These are phyloP conservation scores for Colletotrichum magnum DNA, from an alignment of 2,329 filamentous ascomycete genomes.

Conservation along the genomic window DNA sequence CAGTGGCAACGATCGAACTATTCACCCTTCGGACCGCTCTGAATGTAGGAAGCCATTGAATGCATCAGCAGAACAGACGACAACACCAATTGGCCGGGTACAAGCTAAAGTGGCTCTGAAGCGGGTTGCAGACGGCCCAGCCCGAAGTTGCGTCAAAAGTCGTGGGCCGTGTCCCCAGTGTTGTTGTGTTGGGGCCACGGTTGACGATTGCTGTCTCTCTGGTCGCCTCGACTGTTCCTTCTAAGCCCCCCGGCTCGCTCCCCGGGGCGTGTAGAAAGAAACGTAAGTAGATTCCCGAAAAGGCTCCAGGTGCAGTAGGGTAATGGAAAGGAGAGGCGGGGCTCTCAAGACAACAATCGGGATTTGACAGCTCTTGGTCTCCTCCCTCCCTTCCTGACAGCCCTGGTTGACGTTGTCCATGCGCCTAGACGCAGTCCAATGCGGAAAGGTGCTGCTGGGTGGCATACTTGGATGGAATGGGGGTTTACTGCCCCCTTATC, in stretches of 20 bases:
- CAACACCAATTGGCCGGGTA: background rate
- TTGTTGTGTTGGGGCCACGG: background rate
- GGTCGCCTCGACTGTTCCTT: background rate
- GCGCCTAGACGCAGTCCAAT: background rate
- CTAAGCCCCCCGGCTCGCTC: background rate
- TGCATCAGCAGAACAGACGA: background rate
- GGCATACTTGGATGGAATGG: background rate
- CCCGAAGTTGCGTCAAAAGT: slow-evolving; percentile 14
- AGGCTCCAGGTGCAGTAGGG: background rate
- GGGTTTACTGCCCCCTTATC: background rate
- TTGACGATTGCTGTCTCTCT: background rate
- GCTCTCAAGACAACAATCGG: slow-evolving; percentile 1
- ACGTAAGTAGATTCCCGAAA: slow-evolving; percentile 3
- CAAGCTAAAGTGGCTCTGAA: background rate
- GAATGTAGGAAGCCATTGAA: no score
- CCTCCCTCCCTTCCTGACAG: slow-evolving; percentile 10
- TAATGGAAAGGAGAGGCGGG: slow-evolving; percentile 3
- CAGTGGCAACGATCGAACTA: no score
- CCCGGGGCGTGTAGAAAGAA: slow-evolving; percentile 3
- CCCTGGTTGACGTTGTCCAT: slow-evolving; percentile 2
- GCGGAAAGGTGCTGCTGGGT: background rate
- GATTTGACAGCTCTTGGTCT: slow-evolving; percentile 7
- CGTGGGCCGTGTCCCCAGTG: slow-evolving; percentile 3
- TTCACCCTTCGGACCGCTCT: no score
- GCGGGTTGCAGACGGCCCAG: slow-evolving; percentile 19